Evolutionary conservation across 108 stramenopile species (phyloP), one percentile per base, ranked within the genome.

Genomic region (Cyclotella baltica): DNA sequence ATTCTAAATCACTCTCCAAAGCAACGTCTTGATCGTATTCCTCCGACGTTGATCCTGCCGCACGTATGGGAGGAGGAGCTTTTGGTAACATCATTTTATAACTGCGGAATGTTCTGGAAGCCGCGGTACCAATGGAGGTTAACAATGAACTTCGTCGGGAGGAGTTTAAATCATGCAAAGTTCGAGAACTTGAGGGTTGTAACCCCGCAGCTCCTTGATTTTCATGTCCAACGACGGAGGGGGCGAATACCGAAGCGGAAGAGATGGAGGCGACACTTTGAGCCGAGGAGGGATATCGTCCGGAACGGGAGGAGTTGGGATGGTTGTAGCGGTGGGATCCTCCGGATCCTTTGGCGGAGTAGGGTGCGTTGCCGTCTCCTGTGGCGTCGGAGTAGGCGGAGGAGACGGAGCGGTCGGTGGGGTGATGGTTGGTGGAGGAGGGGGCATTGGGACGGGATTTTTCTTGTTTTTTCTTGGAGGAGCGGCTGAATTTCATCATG

Each of bases 81-180:
- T 59, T 34, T 69, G 81, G 63, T 28, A 82, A 57, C 16, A 55
- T 71, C 81, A 82, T 82, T 63, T 82, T 82, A 40, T 82, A 82
- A 34, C 63, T 66, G 2, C 81, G 74, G 67, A 82, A 82, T 18
- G 81, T 82, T 27, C 81, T 47, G 11, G 68, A 70, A 33, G 81
- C 81, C 2, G 80, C 81, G 4, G 74, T 82, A 0, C 81, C 81
- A 9, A 82, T 36, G 52, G 70, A 71, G 22, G 74, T 71, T 19
- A 82, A 33, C 16, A 82, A 29, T 70, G n/a, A 55, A 66, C 2
- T 70, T 59, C 23, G 67, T 63, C 22, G 66, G n/a, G n/a, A 68
- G 36, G 62, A 53, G 61, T 82, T 82, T 9, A 75, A 31, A 40
- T 82, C 81, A 19, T 61, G 70, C 9, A 82, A 36, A 0, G 73